These are phyloP conservation scores for Leccinum imitatum DNA, from an alignment of 768 basidiomycete species.

Conservation along the genomic window DNA sequence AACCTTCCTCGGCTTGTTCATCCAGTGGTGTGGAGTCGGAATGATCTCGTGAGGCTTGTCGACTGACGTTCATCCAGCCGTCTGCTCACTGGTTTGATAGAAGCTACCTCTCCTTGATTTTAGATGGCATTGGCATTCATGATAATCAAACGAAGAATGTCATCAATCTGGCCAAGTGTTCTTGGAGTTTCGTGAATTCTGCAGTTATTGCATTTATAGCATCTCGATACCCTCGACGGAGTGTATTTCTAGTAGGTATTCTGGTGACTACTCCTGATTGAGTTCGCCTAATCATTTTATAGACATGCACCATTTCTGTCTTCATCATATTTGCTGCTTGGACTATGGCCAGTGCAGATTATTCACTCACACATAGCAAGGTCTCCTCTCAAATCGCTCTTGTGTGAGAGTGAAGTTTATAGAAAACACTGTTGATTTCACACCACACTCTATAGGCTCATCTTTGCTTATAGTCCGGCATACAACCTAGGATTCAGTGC, in stretches of 20 bases:
- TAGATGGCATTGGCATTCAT: constrained; percentile 17
- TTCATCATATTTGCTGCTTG: constrained; percentile 14
- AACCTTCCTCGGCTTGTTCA: constrained; percentile 3
- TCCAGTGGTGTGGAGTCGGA: neutral
- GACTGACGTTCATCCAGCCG: neutral
- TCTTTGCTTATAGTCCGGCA: constrained; percentile 3
- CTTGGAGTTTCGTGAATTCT: neutral
- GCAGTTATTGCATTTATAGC: neutral
- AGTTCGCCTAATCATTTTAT: neutral
- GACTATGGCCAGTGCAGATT: constrained; percentile 18
- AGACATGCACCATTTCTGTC: neutral
- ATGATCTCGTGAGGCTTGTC: constrained; percentile 3
- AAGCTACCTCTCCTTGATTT: constrained; percentile 11
- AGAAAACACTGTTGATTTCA: neutral
- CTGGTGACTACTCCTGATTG: neutral
- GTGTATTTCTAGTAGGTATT: neutral
- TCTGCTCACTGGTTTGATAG: neutral
- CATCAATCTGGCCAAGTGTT: constrained; percentile 9
- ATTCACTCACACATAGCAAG: constrained; percentile 6
- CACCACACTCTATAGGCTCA: constrained; percentile 3
- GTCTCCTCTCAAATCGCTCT: constrained; percentile 10
- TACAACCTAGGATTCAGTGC: constrained; percentile 6
- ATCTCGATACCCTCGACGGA: neutral
- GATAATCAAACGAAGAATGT: constrained; percentile 17
- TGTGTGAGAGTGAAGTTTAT: constrained; percentile 2